Percentiles rank a stretch among this genome's conserved stretches.
phyloP scores from a whole-genome alignment of 2,329 filamentous ascomycete species.

The Epichloe aotearoae region DNA sequence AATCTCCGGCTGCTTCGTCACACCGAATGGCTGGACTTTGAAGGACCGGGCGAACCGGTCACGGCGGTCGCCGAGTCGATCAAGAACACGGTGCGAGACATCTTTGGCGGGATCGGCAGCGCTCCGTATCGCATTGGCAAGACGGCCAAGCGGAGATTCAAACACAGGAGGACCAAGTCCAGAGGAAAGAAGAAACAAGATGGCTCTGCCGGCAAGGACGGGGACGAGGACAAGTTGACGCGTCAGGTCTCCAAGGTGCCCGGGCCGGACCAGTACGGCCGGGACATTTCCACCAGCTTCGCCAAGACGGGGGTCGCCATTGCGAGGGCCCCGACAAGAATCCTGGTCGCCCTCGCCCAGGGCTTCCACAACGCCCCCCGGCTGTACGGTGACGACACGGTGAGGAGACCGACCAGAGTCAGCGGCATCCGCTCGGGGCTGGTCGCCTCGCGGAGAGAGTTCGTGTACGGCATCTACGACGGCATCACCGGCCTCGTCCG shows the following conservation, averaged over 20 bases:
- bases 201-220: slow-evolving; percentile 7
- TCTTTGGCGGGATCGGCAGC: slow-evolving; percentile 49
- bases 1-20: slow-evolving; percentile 51
- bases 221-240: background rate
- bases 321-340: slow-evolving; percentile 43
- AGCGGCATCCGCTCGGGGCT: slow-evolving; percentile 53
- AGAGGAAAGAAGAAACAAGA: slow-evolving; percentile 24
- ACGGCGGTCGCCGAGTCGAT: slow-evolving; percentile 52
- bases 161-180: slow-evolving; percentile 28
- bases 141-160: slow-evolving; percentile 35
- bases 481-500: slow-evolving; percentile 49
- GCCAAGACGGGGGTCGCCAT: slow-evolving; percentile 37
- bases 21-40: slow-evolving; percentile 65
- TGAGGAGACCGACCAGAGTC: slow-evolving; percentile 48
- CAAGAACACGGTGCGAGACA: slow-evolving; percentile 41
- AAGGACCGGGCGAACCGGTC: slow-evolving; percentile 60
- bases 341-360: slow-evolving; percentile 49
- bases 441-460: slow-evolving; percentile 46
- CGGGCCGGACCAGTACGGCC: slow-evolving; percentile 24
- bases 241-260: slow-evolving; percentile 3
- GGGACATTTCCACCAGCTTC: slow-evolving; percentile 39
- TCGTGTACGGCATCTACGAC: slow-evolving; percentile 51
- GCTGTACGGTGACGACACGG: slow-evolving; percentile 57
- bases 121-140: slow-evolving; percentile 50
- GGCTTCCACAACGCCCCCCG: slow-evolving; percentile 57